phyloP scores from a whole-genome alignment of 345 rosid genomes.

The Salix udensis region DNA sequence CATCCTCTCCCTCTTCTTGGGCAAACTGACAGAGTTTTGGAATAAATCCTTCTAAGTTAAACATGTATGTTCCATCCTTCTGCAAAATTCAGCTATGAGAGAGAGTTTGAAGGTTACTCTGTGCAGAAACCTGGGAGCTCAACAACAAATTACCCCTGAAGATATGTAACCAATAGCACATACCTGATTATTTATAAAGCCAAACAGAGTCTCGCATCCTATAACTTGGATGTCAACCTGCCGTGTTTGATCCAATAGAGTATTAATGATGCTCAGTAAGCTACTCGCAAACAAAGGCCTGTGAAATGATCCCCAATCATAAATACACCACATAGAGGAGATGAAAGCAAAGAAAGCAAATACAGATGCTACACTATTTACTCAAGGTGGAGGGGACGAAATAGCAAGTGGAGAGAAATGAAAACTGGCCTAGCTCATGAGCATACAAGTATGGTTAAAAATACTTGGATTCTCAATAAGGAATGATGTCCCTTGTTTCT shows the following conservation, averaged over 20 bases:
- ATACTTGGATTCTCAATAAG: not conserved
- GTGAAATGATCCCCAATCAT: slow-evolving; percentile 19
- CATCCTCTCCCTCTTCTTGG: slow-evolving; percentile 74
- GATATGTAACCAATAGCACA: slow-evolving; percentile 14
- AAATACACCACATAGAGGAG: not conserved
- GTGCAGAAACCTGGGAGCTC: slow-evolving; percentile 6
- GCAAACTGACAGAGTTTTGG: slow-evolving; percentile 83
- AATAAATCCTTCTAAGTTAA: slow-evolving; percentile 83
- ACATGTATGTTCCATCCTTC: slow-evolving; percentile 82
- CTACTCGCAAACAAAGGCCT: slow-evolving; percentile 89
- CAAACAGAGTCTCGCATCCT: slow-evolving; percentile 83
- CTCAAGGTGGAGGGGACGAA: not conserved
- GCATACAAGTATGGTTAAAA: not conserved
- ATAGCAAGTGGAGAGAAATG: not conserved
- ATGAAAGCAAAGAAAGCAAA: not conserved
- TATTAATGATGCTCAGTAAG: slow-evolving; percentile 66
- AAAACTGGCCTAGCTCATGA: not conserved
- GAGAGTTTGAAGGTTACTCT: slow-evolving; percentile 16
- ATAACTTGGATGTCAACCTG: slow-evolving; percentile 31
- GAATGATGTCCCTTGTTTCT: not conserved
- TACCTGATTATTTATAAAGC: slow-evolving; percentile 93
- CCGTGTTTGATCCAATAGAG: slow-evolving; percentile 70
- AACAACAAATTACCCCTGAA: slow-evolving; percentile 4
- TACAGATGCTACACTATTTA: not conserved
- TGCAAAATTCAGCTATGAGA: slow-evolving; percentile 40